These are phyloP conservation scores for Eucalyptus microcorys DNA, from an alignment of 345 rosid species.

Conservation along the genomic window DNA sequence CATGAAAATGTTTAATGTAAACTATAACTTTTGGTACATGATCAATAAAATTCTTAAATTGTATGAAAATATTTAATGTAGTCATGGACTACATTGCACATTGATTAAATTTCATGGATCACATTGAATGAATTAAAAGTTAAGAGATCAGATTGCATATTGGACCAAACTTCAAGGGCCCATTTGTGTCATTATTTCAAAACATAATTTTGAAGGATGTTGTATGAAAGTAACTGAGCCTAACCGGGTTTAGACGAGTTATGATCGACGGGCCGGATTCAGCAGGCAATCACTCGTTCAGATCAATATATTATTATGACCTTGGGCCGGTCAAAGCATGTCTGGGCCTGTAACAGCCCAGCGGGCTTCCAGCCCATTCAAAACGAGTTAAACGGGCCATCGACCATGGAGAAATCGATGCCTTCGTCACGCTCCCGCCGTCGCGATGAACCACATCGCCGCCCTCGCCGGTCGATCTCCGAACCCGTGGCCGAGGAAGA, in stretches of 20 bases:
- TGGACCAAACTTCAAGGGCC: no score
- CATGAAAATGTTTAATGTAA: no score
- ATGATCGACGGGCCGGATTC: background rate
- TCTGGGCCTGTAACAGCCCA: background rate
- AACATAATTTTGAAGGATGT: background rate
- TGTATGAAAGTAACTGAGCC: background rate
- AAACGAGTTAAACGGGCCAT: background rate
- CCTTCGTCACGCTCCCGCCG: background rate
- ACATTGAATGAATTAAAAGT: no score
- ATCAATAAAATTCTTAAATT: no score
- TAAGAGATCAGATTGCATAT: rapidly evolving
- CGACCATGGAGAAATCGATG: background rate
- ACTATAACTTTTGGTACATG: rapidly evolving
- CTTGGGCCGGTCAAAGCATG: background rate
- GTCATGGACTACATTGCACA: no score
- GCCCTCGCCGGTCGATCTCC: background rate
- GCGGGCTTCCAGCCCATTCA: background rate
- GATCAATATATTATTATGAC: background rate
- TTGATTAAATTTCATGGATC: no score
- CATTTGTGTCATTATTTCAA: no score
- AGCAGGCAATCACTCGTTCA: background rate
- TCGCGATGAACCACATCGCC: background rate
- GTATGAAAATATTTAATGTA: no score
- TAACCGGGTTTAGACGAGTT: background rate
- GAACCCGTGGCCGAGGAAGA: background rate